Percentiles rank a stretch among this genome's conserved stretches.
Conservation (phyloP, 352 stramenopile genomes). For the Pythium periplocum region DNA sequence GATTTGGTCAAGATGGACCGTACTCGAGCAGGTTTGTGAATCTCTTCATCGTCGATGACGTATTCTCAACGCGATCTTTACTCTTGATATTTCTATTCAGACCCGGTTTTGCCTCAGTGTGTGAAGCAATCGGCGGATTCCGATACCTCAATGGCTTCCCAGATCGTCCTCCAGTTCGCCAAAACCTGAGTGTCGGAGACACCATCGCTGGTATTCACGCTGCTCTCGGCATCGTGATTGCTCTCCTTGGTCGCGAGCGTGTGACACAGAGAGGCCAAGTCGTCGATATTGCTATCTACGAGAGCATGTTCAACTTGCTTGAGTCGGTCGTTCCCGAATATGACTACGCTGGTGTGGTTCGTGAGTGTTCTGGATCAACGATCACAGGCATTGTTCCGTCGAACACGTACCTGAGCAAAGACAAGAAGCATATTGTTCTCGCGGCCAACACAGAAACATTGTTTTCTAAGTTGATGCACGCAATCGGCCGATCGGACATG, state of each 20-base stretch:
- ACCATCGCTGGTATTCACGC: constrained; percentile 82
- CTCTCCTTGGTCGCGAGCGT: constrained; percentile 67
- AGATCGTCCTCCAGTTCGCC: constrained; percentile 66
- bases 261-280: constrained; percentile 49
- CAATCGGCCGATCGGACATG: constrained; percentile 59
- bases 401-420: constrained; percentile 79
- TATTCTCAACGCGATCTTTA: too few species aligned
- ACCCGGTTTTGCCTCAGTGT: constrained; percentile 82
- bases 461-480: constrained; percentile 74
- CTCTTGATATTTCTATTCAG: constrained; percentile 8
- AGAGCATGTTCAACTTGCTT: constrained; percentile 86
- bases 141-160: constrained; percentile 85
- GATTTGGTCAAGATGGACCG: constrained; percentile 78
- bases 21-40: constrained; percentile 50
- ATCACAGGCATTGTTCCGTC: constrained; percentile 86
- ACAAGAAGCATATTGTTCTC: constrained; percentile 84
- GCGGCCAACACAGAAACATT: constrained; percentile 82
- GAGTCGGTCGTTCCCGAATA: constrained; percentile 83
- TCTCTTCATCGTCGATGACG: neutral
- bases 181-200: constrained; percentile 82
- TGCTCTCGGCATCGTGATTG: constrained; percentile 75
- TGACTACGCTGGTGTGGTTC: constrained; percentile 71
- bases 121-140: constrained; percentile 83
- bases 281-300: constrained; percentile 85
- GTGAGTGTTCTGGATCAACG: constrained; percentile 81